Evolutionary conservation across 805 yeast species (phyloP).

Genomic region (Cephaloascus albidus): DNA sequence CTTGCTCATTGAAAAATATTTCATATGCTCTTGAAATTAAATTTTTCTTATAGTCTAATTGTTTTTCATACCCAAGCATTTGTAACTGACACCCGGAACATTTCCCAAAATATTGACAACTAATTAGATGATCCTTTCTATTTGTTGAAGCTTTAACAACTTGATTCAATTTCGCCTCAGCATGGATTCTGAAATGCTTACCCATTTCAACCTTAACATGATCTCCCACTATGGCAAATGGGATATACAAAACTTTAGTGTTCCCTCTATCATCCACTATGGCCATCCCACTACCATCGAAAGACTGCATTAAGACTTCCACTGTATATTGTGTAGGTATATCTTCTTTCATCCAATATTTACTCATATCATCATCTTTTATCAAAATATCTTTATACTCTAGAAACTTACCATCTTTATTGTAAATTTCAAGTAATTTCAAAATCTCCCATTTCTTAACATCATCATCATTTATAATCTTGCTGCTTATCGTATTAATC

Average conservation of each 20-base stretch:
- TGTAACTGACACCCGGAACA: conserved; percentile 36
- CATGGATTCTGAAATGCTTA: conserved; percentile 18
- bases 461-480: no score
- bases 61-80: conserved; percentile 28
- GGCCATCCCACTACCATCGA: conserved; percentile 28
- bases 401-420: no score
- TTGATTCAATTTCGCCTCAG: conserved; percentile 18
- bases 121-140: conserved; percentile 16
- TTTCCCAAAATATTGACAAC: conserved; percentile 22
- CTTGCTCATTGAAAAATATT: conserved; percentile 20
- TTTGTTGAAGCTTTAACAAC: conserved; percentile 6
- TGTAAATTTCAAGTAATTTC: no score
- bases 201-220: conserved; percentile 16
- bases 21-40: conserved; percentile 22
- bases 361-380: no score
- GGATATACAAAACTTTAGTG: conserved; percentile 18
- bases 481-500: no score
- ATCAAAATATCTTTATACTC: no score
- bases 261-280: conserved; percentile 13
- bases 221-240: conserved; percentile 31
- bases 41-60: conserved; percentile 19
- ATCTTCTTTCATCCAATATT: no score
- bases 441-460: no score
- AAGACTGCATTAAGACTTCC: conserved; percentile 16
- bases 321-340: conserved; percentile 7